These are phyloP conservation scores for Leccinum ochraceum DNA, from an alignment of 768 basidiomycete genomes.

Conservation along the genomic window DNA sequence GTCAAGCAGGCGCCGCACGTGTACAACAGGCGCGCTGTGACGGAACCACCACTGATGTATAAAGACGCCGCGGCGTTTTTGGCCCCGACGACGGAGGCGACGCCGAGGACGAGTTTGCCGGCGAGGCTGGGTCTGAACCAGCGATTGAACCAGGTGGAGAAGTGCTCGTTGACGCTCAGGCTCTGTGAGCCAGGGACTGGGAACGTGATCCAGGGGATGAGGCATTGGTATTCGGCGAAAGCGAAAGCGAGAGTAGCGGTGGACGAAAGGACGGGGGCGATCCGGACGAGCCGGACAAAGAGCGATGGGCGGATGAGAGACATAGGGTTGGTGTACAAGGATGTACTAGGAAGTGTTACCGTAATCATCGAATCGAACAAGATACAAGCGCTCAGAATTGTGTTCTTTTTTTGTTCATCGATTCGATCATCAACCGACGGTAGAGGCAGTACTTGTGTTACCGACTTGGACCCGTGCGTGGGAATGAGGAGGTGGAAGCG, in stretches of 20 bases:
- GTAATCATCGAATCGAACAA: neutral
- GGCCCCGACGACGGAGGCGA: neutral
- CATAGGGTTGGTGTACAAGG: neutral
- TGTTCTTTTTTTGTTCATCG: no score
- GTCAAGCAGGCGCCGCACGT: slow-evolving; percentile 8
- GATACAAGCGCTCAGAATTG: no score
- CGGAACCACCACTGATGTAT: neutral
- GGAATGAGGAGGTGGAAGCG: no score
- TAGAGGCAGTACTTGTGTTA: no score
- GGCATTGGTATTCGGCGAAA: neutral
- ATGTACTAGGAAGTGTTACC: neutral
- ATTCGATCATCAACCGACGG: no score
- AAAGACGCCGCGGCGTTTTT: neutral
- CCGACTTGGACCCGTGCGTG: no score
- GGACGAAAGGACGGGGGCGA: slow-evolving; percentile 7
- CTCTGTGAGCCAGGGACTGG: neutral
- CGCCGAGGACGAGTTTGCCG: neutral
- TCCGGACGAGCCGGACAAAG: neutral
- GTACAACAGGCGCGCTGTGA: neutral
- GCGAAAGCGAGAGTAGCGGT: slow-evolving; percentile 6
- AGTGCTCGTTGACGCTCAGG: neutral
- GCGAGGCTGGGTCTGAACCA: neutral
- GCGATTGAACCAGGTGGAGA: neutral
- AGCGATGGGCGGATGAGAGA: neutral
- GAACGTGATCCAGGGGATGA: neutral